Base-by-base conservation (phyloP, 208 protist genomes). In the Crithidia acanthocephali region DNA sequence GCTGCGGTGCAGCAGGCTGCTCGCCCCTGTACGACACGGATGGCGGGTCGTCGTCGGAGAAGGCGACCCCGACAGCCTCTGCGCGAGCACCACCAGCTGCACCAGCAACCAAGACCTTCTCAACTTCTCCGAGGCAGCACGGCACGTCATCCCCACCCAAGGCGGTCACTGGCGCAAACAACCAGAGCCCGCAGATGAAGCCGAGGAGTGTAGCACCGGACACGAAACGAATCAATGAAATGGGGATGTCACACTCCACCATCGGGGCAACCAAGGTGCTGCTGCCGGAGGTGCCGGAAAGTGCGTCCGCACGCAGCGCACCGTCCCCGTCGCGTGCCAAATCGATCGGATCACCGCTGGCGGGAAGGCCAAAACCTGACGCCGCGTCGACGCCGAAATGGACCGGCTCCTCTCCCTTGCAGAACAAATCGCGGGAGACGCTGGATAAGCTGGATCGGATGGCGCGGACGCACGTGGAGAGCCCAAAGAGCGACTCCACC, bases 1-100 rank as follows among this genome's bases (percentile, higher is more conserved):
- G 7, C 1, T 23, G 25, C 25, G 68, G 68, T 0, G 35, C n/a
- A 15, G 42, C 47, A 18, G 45, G 57, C 8, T 66, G 47, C 30
- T 40, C 68, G 15, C 68, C 60, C 8, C 23, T 67, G 8, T 58
- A 60, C n/a, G 40, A 67, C 16, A 27, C 37, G 15, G 59, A 62
- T 1, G 57, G 45, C 6, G 45, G 16, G 20, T 22, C 53, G 40
- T 13, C 11, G n/a, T 28, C 37, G 15, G 25, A 59, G 23, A 27
- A 18, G 8, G 10, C 25, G 8, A 55, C 18, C 25, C 23, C 18
- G 50, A 3, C 25, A 22, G 10, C 50, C 2, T 2, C 7, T 13
- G 23, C 50, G 50, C 45, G 16, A 6, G 45, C 10, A 6, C 18
- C 37, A 42, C 7, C 45, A 50, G 18, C 45, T 5, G 45, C n/a